Evolutionary conservation across 805 yeast genomes (phyloP), one percentile per base, ranked within the genome.

Genomic region (Candida quercuum): DNA sequence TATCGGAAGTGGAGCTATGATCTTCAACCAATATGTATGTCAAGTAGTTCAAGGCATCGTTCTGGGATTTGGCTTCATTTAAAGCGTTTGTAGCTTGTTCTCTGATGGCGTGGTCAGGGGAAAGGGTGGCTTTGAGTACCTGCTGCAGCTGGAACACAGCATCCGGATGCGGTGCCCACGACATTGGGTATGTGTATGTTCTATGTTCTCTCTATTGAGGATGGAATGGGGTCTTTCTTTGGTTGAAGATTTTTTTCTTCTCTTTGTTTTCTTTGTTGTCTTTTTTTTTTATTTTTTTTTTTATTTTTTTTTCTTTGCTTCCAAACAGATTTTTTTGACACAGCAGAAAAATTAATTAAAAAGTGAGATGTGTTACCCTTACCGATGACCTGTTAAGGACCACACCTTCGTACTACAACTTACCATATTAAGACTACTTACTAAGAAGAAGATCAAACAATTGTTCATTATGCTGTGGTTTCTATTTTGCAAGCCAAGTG

Each of bases 21-120:
- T 68, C 64, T 31, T 79, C 81, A 15, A 85, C 74, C 28, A 93
- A 67, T 32, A 89, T 71, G 51, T 75, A 76, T 26, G 86, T 70
- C 21, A 91, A 66, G 59, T 91, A 91, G 58, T 86, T 86, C 49
- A 83, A 83, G 48, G 87, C 75, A 57, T 88, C 94, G 1, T 86
- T 81, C 51, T 83, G 86, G 13, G 53, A 43, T 45, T 76, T 74
- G 18, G 95, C 95, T 31, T 72, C 75, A 15, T 72, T 74, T 36
- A 89, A 69, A 3, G 89, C 86, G 31, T 74, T 78, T 42, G 83
- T 84, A 12, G 97, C 96, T 24, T 68, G 68, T 20, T 63, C 59
- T 41, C 96, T 72, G 32, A 70, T 75, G 3, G 53, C 48, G 22
- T 73, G 65, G 46, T 73, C 64, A 11, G 81, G 61, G 3, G 93